These are phyloP conservation scores for Coccomyxa sp. DNA, from an alignment of 139 green algal genomes.

Conservation along the genomic window DNA sequence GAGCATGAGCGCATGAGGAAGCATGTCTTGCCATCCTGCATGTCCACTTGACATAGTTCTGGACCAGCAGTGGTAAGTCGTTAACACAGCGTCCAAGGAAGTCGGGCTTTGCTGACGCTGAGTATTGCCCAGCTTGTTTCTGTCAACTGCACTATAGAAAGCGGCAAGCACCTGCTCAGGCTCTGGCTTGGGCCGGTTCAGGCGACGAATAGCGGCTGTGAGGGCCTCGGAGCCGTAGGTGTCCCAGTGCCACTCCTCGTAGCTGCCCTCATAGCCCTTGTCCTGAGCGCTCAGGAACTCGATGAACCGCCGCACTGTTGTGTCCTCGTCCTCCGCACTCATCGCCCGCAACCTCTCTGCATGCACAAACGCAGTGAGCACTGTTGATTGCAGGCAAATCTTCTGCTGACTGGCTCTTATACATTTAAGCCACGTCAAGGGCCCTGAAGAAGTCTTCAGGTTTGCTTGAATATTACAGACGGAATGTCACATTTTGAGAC, in stretches of 20 bases:
- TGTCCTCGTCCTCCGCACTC: not conserved
- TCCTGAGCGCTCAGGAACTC: constrained; percentile 9
- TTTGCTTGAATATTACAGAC: not conserved
- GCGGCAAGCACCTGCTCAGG: not conserved
- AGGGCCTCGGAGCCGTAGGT: constrained; percentile 1
- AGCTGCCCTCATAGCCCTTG: constrained; percentile 36
- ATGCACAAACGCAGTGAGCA: not conserved
- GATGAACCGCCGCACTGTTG: constrained; percentile 2
- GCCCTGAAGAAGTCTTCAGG: not conserved
- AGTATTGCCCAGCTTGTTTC: not conserved
- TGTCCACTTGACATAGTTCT: too few relatives aligned
- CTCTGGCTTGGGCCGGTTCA: not conserved
- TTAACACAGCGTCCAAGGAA: not conserved
- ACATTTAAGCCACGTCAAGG: not conserved
- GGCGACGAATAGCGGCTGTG: not conserved
- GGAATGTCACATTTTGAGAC: not conserved
- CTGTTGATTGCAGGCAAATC: not conserved
- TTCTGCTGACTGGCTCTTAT: not conserved
- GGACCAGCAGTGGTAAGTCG: not conserved
- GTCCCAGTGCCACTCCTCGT: constrained; percentile 39
- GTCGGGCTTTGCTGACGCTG: not conserved
- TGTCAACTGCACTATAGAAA: not conserved
- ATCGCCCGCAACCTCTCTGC: not conserved
- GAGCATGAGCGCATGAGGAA: too few relatives aligned
- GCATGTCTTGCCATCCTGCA: too few relatives aligned